Conservation (phyloP, 345 rosid species). For the Dovyalis caffra region DNA sequence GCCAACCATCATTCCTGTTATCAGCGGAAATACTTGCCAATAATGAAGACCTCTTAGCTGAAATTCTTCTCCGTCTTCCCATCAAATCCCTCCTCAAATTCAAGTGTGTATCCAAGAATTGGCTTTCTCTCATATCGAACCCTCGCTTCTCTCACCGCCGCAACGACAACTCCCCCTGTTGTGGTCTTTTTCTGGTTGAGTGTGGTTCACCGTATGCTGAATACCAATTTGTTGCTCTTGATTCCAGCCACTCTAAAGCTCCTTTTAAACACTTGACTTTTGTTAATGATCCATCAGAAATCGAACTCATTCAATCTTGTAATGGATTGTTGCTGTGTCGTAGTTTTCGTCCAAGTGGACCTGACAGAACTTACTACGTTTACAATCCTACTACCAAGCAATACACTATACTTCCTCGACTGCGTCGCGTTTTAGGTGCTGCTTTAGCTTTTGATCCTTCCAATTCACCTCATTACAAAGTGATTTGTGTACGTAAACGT, state of each 20-base stretch:
- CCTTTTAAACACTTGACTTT: conserved; percentile 29
- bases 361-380: conserved; percentile 21
- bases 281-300: conserved; percentile 21
- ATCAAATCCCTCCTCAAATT: conserved; percentile 32
- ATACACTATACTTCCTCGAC: conserved; percentile 28
- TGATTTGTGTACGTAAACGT: conserved; percentile 26
- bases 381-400: conserved; percentile 43
- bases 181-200: neutral
- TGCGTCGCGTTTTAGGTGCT: neutral
- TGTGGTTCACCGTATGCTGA: neutral
- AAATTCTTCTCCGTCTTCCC: conserved; percentile 33
- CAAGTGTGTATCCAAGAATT: conserved; percentile 32
- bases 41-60: conserved; percentile 26
- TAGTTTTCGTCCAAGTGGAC: conserved; percentile 11
- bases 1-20: neutral
- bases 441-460: conserved; percentile 47
- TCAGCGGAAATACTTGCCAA: conserved; percentile 25
- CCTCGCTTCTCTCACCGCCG: conserved; percentile 21
- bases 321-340: conserved; percentile 51
- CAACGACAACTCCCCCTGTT: neutral
- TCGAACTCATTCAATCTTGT: conserved; percentile 44
- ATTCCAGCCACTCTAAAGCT: conserved; percentile 3
- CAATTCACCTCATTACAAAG: conserved; percentile 37
- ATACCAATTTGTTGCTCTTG: conserved; percentile 21
- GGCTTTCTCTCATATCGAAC: conserved; percentile 33